A percentile compares a stretch with the other conserved stretches of the same genome.
These are phyloP conservation scores for Candida insectorum DNA, from an alignment of 805 yeast species.

Conservation along the genomic window DNA sequence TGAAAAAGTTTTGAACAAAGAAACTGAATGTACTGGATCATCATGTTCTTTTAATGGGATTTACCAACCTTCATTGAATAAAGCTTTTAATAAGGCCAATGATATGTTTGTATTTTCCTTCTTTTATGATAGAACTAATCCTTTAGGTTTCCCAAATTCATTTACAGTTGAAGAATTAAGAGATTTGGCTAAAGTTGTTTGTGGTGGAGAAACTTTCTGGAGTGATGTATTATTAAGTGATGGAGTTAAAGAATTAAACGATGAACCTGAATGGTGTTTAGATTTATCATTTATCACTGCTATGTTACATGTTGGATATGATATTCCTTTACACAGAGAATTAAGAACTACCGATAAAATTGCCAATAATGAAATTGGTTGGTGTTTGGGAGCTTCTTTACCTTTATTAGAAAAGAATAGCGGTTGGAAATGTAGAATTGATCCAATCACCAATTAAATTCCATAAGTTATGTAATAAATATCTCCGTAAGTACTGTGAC, in stretches of 20 bases:
- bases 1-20: constrained; percentile 80
- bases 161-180: constrained; percentile 82
- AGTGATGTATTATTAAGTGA: constrained; percentile 62
- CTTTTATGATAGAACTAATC: constrained; percentile 92
- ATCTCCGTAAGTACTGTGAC: neutral
- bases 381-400: constrained; percentile 98
- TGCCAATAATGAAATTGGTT: constrained; percentile 87
- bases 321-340: constrained; percentile 86
- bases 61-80: constrained; percentile 88
- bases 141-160: constrained; percentile 90
- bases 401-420: constrained; percentile 71
- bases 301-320: constrained; percentile 92
- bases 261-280: constrained; percentile 91
- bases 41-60: constrained; percentile 98
- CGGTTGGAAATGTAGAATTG: constrained; percentile 67
- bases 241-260: constrained; percentile 60
- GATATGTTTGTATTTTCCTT: constrained; percentile 91
- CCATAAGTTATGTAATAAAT: no score
- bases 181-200: constrained; percentile 79
- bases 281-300: constrained; percentile 90
- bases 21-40: constrained; percentile 62
- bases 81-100: constrained; percentile 64
- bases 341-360: constrained; percentile 89
- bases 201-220: constrained; percentile 81
- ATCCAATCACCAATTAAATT: constrained; percentile 11